A percentile compares a stretch with the other conserved stretches of the same genome.
Conservation (phyloP, 345 rosid species). For the Salix purpurea region DNA sequence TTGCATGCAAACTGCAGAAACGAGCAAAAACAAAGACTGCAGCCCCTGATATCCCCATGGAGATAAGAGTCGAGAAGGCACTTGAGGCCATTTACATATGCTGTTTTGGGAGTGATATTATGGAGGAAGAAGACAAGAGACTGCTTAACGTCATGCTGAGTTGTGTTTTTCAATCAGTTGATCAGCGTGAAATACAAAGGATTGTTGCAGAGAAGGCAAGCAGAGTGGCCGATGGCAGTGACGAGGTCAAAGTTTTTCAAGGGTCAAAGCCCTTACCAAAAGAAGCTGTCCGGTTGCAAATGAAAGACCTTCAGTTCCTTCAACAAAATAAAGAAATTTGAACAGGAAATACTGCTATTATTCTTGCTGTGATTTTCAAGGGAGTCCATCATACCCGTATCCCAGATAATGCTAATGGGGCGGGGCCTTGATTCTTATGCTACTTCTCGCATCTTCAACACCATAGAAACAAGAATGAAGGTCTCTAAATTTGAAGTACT, state of each 20-base stretch:
- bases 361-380: neutral
- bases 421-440: no score
- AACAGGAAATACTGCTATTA: conserved; percentile 4
- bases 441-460: no score
- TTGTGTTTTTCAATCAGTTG: conserved; percentile 67
- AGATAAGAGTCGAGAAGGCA: conserved; percentile 69
- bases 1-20: conserved; percentile 41
- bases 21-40: conserved; percentile 60
- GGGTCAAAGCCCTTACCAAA: conserved; percentile 56
- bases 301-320: conserved; percentile 93
- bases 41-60: conserved; percentile 72
- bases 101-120: conserved; percentile 63
- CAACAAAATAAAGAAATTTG: conserved; percentile 55
- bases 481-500: no score
- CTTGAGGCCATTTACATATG: conserved; percentile 79
- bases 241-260: conserved; percentile 28
- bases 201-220: conserved; percentile 58
- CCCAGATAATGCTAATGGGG: no score
- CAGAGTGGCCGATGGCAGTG: conserved; percentile 61
- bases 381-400: no score
- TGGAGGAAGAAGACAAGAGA: conserved; percentile 72
- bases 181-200: conserved; percentile 45
- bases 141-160: conserved; percentile 54
- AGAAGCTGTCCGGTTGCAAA: conserved; percentile 77
- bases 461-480: no score